Evolutionary conservation across 2,329 filamentous ascomycete genomes (phyloP).

Genomic region (Claviceps sp.): DNA sequence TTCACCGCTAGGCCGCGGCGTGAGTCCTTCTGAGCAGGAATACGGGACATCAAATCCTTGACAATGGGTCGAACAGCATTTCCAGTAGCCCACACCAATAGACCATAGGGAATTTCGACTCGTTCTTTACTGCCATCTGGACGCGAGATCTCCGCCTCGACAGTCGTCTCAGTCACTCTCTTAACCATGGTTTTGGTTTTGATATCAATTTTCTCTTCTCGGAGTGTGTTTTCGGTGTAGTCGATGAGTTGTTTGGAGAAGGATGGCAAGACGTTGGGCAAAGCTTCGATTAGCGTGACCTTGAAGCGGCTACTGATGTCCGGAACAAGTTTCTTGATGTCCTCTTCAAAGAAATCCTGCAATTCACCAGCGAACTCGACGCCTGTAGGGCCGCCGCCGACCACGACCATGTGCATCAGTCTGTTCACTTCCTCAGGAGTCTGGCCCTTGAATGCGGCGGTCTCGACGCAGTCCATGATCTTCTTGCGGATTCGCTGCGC

Average conservation of each 20-base stretch:
- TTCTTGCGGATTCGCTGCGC: conserved; percentile 93
- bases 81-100: conserved; percentile 96
- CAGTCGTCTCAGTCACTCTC: conserved; percentile 81
- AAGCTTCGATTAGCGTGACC: conserved; percentile 91
- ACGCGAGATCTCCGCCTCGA: conserved; percentile 74
- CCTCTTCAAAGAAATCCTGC: conserved; percentile 96
- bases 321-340: conserved; percentile 95
- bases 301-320: conserved; percentile 92
- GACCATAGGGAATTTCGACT: conserved; percentile 79
- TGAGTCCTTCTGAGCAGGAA: conserved; percentile 90
- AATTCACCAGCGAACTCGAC: conserved; percentile 98
- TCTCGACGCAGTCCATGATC: conserved; percentile 99
- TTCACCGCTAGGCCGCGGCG: conserved; percentile 92
- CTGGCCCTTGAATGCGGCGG: conserved; percentile 96
- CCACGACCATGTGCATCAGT: conserved; percentile 94
- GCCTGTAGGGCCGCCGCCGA: conserved; percentile 86
- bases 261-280: conserved; percentile 91
- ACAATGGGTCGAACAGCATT: conserved; percentile 85
- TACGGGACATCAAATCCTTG: conserved; percentile 80
- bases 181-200: conserved; percentile 99
- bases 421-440: conserved; percentile 76
- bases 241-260: conserved; percentile 99
- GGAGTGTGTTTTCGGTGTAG: conserved; percentile 97
- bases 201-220: conserved; percentile 96
- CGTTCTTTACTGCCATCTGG: conserved; percentile 75